Conservation (phyloP, 441 rosid genomes). For the Aquilaria agallochum region DNA sequence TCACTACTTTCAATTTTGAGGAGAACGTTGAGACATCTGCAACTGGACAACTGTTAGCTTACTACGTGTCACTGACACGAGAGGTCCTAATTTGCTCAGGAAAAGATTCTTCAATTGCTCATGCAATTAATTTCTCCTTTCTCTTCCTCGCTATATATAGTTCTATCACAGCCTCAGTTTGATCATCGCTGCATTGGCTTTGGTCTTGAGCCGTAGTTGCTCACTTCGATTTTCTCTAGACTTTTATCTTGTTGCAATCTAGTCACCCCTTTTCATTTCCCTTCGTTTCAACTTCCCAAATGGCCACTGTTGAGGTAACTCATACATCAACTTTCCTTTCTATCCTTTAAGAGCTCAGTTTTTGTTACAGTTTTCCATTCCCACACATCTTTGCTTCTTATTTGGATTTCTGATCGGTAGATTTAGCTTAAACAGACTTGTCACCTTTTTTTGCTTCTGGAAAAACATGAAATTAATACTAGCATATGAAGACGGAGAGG, state of each 20-base stretch:
- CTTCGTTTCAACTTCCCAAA: conserved; percentile 18
- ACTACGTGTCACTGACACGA: conserved; percentile 23
- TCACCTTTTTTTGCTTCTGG: too few species aligned
- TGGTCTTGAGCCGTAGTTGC: conserved; percentile 12
- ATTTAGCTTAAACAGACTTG: too few species aligned
- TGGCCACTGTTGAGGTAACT: conserved; percentile 60
- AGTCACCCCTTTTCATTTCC: background rate
- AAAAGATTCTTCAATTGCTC: conserved; percentile 23
- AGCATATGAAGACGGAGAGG: too few species aligned
- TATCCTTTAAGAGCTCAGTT: too few species aligned
- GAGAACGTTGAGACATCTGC: background rate
- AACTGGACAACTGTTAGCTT: conserved; percentile 19
- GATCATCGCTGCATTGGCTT: conserved; percentile 16
- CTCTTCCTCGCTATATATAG: conserved; percentile 33
- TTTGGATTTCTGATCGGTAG: background rate
- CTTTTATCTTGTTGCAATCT: conserved; percentile 4
- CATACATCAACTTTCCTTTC: too few species aligned
- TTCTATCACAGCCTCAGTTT: conserved; percentile 7
- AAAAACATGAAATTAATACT: too few species aligned
- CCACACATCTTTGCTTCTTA: background rate
- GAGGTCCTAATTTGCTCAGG: conserved; percentile 18
- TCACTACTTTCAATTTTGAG: too few species aligned
- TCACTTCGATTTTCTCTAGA: background rate
- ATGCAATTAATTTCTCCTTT: conserved; percentile 1
- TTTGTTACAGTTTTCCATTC: background rate